Percentiles rank a stretch among this genome's conserved stretches.
Conservation (phyloP, 2,329 filamentous ascomycete genomes). For the Basipetospora chlamydospora region DNA sequence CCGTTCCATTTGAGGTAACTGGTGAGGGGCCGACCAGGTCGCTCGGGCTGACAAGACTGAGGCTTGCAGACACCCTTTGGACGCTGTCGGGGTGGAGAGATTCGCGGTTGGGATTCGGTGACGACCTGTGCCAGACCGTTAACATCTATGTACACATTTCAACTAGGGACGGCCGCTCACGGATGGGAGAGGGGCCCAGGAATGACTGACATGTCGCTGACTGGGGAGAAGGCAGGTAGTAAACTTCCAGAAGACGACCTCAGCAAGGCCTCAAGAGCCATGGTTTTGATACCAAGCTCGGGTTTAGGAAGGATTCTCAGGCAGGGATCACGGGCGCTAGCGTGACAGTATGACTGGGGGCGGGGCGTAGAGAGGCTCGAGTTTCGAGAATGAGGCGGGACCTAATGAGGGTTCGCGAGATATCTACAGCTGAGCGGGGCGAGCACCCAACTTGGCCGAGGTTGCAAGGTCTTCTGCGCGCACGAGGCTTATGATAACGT, state of each 20-base stretch:
- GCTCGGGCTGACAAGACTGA: conserved; percentile 47
- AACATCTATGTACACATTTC: background rate
- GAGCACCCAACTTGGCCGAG: too few relatives aligned
- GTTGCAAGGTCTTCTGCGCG: too few relatives aligned
- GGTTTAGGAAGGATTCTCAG: background rate
- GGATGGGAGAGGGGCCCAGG: background rate
- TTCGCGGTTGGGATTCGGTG: conserved; percentile 24
- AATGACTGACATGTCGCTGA: conserved; percentile 8
- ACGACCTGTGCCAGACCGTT: conserved; percentile 20
- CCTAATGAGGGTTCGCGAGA: too few relatives aligned
- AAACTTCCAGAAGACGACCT: conserved; percentile 46
- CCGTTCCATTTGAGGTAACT: conserved; percentile 73
- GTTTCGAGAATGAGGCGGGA: too few relatives aligned
- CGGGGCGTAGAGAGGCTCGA: too few relatives aligned
- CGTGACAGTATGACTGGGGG: too few relatives aligned
- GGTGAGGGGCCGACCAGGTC: conserved; percentile 69
- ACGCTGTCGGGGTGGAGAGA: conserved; percentile 37
- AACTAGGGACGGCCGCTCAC: background rate
- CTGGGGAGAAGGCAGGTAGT: conserved; percentile 33
- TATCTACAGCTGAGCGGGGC: too few relatives aligned
- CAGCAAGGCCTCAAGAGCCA: conserved; percentile 49
- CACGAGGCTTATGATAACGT: too few relatives aligned
- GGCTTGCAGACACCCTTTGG: conserved; percentile 32
- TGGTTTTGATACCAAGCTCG: conserved; percentile 16
- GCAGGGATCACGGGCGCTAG: too few relatives aligned